Evolutionary conservation across 805 yeast genomes (phyloP).

Genomic region (Starmera caribaea): DNA sequence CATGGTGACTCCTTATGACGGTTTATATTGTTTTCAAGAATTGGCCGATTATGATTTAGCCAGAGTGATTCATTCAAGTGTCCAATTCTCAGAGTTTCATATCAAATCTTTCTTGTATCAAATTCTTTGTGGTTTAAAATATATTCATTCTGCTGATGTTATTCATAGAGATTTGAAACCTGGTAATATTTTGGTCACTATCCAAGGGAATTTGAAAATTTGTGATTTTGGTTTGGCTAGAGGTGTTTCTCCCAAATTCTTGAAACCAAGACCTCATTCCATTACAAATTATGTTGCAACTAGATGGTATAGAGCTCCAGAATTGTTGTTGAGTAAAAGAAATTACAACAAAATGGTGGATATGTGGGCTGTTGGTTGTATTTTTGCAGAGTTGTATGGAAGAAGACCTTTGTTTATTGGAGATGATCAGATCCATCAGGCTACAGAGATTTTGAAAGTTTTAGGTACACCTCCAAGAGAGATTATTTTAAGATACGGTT

Average conservation of each 20-base stretch:
- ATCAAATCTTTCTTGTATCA: conserved; percentile 71
- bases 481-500: conserved; percentile 33
- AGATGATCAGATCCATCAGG: conserved; percentile 58
- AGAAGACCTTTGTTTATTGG: conserved; percentile 78
- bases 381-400: conserved; percentile 75
- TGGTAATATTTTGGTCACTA: conserved; percentile 71
- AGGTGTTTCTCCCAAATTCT: conserved; percentile 40
- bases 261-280: conserved; percentile 27
- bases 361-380: conserved; percentile 93
- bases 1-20: conserved; percentile 59
- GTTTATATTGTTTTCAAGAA: conserved; percentile 85
- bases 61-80: conserved; percentile 65
- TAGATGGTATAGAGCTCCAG: conserved; percentile 95
- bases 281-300: conserved; percentile 89
- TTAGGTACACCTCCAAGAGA: conserved; percentile 61
- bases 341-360: conserved; percentile 65
- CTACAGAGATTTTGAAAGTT: conserved; percentile 55
- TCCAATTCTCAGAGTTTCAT: conserved; percentile 78
- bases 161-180: conserved; percentile 92
- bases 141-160: conserved; percentile 86
- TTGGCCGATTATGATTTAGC: conserved; percentile 75
- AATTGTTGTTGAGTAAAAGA: conserved; percentile 54
- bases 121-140: conserved; percentile 75
- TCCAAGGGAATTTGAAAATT: conserved; percentile 68
- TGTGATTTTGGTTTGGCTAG: conserved; percentile 94